A percentile compares a stretch with the other conserved stretches of the same genome.
phyloP scores from a whole-genome alignment of 148 eudicot species.

The Limonium bicolor region DNA sequence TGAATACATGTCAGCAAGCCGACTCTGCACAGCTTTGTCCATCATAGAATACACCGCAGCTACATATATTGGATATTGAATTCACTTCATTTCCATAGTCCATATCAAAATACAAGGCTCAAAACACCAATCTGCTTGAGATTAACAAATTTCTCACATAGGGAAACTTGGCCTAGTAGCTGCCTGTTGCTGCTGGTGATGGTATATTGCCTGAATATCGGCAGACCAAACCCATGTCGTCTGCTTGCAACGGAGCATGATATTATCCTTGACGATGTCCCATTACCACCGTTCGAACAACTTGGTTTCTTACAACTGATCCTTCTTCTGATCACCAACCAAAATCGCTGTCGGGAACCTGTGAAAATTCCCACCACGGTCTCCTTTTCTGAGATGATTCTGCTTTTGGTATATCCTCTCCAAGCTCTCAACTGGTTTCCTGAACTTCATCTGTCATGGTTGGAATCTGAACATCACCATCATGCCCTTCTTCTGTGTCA shows the following conservation, averaged over 20 bases:
- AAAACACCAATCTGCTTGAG: conserved; percentile 28
- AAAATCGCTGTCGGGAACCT: too few relatives aligned
- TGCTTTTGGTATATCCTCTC: conserved; percentile 11
- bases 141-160: conserved; percentile 14
- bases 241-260: too few relatives aligned
- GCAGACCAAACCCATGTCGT: conserved; percentile 23
- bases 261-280: too few relatives aligned
- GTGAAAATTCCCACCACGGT: too few relatives aligned
- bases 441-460: conserved; percentile 7
- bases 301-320: conserved; percentile 20
- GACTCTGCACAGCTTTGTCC: too few relatives aligned
- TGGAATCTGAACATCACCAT: conserved; percentile 7
- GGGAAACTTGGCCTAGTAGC: conserved; percentile 8
- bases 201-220: too few relatives aligned
- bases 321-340: too few relatives aligned
- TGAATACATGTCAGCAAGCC: too few relatives aligned
- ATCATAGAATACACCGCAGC: too few relatives aligned
- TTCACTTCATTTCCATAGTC: too few relatives aligned
- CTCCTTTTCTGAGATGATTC: too few relatives aligned
- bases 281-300: conserved; percentile 18
- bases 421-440: conserved; percentile 6
- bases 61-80: too few relatives aligned
- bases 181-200: conserved; percentile 11
- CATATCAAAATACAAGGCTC: conserved; percentile 1
- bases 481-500: background rate